Conservation (phyloP, 805 yeast genomes). For the Myxozyma lipomycoides region DNA sequence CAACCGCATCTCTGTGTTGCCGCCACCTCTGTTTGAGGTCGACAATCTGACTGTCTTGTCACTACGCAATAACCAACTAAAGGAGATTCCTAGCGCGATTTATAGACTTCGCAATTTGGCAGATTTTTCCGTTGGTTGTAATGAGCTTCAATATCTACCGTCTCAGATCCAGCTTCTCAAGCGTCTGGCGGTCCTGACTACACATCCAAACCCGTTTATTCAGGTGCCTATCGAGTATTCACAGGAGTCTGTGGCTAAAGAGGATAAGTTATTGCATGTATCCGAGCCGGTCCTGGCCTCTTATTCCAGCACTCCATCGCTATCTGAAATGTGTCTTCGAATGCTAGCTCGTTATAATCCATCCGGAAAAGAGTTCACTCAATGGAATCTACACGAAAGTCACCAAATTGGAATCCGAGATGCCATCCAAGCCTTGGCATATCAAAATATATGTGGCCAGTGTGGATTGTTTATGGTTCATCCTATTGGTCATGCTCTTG, state of each 20-base stretch:
- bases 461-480: conserved; percentile 31
- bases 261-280: background rate
- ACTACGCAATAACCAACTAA: conserved; percentile 37
- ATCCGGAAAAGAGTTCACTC: conserved; percentile 20
- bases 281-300: background rate
- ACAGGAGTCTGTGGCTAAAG: background rate
- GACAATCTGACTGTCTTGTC: conserved; percentile 37
- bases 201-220: conserved; percentile 39
- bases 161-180: conserved; percentile 36
- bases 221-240: conserved; percentile 23
- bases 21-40: conserved; percentile 36
- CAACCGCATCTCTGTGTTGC: conserved; percentile 33
- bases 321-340: conserved; percentile 28
- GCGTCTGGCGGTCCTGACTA: conserved; percentile 33
- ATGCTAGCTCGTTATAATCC: conserved; percentile 26
- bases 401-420: conserved; percentile 23
- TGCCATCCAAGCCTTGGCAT: conserved; percentile 26
- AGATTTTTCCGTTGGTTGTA: conserved; percentile 39
- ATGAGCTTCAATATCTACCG: conserved; percentile 37
- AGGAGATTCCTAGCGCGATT: conserved; percentile 37
- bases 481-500: conserved; percentile 33
- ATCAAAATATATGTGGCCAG: conserved; percentile 33
- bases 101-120: conserved; percentile 33
- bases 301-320: conserved; percentile 8
- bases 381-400: conserved; percentile 28